A percentile compares a stretch with the other conserved stretches of the same genome.
These are phyloP conservation scores for Albophoma yamanashiensis DNA, from an alignment of 2,329 filamentous ascomycete genomes.

Conservation along the genomic window DNA sequence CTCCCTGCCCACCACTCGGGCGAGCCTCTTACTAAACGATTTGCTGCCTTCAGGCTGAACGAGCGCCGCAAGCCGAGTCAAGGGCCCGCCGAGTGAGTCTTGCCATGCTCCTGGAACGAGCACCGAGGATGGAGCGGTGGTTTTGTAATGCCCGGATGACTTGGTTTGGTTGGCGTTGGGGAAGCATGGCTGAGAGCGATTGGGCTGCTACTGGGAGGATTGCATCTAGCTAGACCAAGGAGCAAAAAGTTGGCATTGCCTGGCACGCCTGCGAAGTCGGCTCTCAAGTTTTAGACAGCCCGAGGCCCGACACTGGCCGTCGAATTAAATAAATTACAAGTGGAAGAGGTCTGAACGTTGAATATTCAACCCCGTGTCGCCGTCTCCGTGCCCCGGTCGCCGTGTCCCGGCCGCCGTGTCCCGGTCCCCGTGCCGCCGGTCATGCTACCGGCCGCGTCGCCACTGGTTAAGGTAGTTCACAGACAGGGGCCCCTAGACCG, in stretches of 20 bases:
- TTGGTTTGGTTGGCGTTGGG: background rate
- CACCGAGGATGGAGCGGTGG: no score
- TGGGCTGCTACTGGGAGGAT: background rate
- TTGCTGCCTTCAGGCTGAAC: slow-evolving; percentile 56
- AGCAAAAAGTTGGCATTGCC: background rate
- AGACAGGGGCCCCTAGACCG: no score
- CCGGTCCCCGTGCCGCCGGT: no score
- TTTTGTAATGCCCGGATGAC: background rate
- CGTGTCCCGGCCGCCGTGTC: no score
- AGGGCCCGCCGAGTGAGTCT: background rate
- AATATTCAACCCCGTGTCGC: no score
- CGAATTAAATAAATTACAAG: no score
- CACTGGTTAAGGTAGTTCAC: no score
- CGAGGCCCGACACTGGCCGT: no score
- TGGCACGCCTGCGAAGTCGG: background rate
- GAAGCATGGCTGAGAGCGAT: background rate
- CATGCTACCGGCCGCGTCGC: no score
- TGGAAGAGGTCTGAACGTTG: no score
- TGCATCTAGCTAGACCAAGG: background rate
- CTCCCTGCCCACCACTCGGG: slow-evolving; percentile 24
- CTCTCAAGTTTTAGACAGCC: no score
- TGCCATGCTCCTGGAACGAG: background rate
- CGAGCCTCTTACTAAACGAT: slow-evolving; percentile 53
- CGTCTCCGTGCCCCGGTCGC: no score
- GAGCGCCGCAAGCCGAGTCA: slow-evolving; percentile 15